Evolutionary conservation across 2,329 filamentous ascomycete species (phyloP), one percentile per base, ranked within the genome.

Genomic region (Thermothelomyces thermophilus): DNA sequence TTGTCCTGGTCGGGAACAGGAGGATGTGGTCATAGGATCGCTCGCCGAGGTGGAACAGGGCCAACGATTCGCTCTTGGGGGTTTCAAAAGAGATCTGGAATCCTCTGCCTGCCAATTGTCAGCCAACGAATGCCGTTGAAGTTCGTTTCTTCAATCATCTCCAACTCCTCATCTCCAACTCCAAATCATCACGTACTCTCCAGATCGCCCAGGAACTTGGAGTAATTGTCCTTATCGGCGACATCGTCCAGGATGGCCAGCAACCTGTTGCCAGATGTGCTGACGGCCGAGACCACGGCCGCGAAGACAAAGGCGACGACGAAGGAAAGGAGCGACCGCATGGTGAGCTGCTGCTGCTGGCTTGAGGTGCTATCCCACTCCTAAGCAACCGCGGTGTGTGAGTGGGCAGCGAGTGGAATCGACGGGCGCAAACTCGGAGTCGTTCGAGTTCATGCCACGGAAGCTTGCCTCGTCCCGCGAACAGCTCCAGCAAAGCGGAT

Each of bases 1-100:
- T 98, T 28, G 87, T 82, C 70, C 91, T 95, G 53, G 84, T 82
- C 46, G 93, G 93, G 57, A 97, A 81, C 60, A 98, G 77, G 57
- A 97, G 70, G 57, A 97, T 73, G 70, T 98, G 91, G 71, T 97
- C 91, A 70, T 90, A 97, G 56, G 80, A 82, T 67, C 86, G 83
- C 72, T 93, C 88, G 65, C 91, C 93, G 56, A 93, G 82, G 64
- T 82, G 76, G 73, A 96, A 95, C 58, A 98, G 76, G 45, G 80
- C 77, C 61, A 97, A 72, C 44, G 76, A 74, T 46, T 89, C 81
- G 66, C 81, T 86, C 72, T 93, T 93, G 54, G 89, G 87, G 7
- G 89, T 90, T 67, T 90, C 82, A 66, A 90, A 90, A 33, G 79
- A 78, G 59, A 96, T 75, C 53, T 84, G 74, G 69, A 87, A 97